Percentiles rank a stretch among this genome's conserved stretches.
Evolutionary conservation across 805 yeast species (phyloP).

Genomic region (Ogataea philodendri): DNA sequence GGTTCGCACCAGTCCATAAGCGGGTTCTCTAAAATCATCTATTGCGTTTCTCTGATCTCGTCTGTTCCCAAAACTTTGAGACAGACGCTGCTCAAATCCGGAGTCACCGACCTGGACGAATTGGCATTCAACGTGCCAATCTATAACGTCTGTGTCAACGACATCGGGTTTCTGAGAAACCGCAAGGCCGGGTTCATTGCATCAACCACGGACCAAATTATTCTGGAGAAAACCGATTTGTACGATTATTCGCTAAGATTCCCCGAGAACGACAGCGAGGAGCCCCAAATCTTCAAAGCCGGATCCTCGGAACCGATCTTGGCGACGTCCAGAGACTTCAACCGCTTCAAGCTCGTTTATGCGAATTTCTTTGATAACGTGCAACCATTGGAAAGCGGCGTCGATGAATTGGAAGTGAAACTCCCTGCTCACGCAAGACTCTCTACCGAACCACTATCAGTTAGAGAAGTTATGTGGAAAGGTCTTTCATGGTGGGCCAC

Average conservation of each 20-base stretch:
- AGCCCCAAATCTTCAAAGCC: slow-evolving; percentile 24
- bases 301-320: slow-evolving; percentile 11
- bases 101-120: slow-evolving; percentile 17
- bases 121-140: slow-evolving; percentile 45
- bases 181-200: slow-evolving; percentile 47
- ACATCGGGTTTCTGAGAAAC: slow-evolving; percentile 40
- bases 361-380: slow-evolving; percentile 15
- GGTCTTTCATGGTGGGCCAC: slow-evolving; percentile 87
- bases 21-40: slow-evolving; percentile 48
- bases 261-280: slow-evolving; percentile 14
- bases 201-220: slow-evolving; percentile 63
- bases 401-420: slow-evolving; percentile 15
- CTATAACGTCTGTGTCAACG: slow-evolving; percentile 64
- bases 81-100: slow-evolving; percentile 29
- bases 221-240: slow-evolving; percentile 49
- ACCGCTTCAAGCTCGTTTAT: slow-evolving; percentile 34
- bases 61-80: slow-evolving; percentile 57
- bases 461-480: slow-evolving; percentile 61
- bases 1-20: slow-evolving; percentile 32
- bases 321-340: slow-evolving; percentile 40
- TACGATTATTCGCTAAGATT: slow-evolving; percentile 46
- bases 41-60: slow-evolving; percentile 58
- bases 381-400: slow-evolving; percentile 7
- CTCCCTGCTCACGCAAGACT: slow-evolving; percentile 19
- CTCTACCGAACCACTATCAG: slow-evolving; percentile 46